Evolutionary conservation across 176 grass and related monocot species (phyloP).

Genomic region (Miscanthus lutarioriparius): DNA sequence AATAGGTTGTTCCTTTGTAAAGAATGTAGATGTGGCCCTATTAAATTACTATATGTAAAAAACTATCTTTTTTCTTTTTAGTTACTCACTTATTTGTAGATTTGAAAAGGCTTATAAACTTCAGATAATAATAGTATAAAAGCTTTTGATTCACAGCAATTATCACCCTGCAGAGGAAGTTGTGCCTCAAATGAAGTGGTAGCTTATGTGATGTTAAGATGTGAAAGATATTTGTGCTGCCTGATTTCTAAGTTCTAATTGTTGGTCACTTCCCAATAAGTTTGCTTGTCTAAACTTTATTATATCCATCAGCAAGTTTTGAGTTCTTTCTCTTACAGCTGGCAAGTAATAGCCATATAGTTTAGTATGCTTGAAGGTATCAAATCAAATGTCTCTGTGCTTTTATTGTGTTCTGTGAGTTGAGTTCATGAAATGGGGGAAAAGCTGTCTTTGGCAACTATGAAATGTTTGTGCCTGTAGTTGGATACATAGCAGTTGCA

Average conservation of each 20-base stretch:
- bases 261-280: neutral
- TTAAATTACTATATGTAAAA: neutral
- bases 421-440: neutral
- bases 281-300: neutral
- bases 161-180: neutral
- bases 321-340: neutral
- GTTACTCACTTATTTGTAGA: neutral
- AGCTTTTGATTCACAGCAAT: neutral
- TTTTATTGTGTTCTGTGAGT: neutral
- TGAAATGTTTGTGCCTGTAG: neutral
- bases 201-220: constrained; percentile 3
- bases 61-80: neutral
- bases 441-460: neutral
- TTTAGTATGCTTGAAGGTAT: constrained; percentile 12
- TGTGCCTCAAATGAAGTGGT: constrained; percentile 17
- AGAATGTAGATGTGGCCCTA: neutral
- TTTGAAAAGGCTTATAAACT: neutral
- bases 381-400: constrained; percentile 14
- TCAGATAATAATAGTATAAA: neutral
- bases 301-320: neutral
- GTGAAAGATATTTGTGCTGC: neutral
- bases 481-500: neutral
- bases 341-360: neutral
- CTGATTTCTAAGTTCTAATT: constrained; percentile 8
- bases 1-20: neutral